phyloP scores from a whole-genome alignment of 2,329 filamentous ascomycete species.

The Zasmidium citrigriseum region DNA sequence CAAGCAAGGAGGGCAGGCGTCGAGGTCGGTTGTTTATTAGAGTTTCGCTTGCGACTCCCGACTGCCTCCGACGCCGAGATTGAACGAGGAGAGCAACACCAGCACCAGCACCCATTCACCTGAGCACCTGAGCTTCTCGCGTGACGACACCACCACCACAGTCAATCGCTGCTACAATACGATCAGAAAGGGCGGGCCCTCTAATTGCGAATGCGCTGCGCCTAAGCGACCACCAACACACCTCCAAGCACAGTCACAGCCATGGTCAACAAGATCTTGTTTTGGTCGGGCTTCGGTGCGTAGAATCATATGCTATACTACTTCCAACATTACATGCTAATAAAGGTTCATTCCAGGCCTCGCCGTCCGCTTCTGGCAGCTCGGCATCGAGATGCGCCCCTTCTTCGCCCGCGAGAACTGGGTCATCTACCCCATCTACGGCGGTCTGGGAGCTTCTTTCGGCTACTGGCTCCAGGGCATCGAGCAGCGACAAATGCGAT shows the following conservation, averaged over 20 bases:
- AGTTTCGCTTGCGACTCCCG: neutral
- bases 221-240: neutral
- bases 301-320: neutral
- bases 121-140: slow-evolving; percentile 4
- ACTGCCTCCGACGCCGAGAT: neutral
- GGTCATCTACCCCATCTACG: slow-evolving; percentile 92
- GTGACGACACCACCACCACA: slow-evolving; percentile 2
- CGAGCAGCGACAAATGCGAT: slow-evolving; percentile 75
- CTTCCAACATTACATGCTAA: slow-evolving; percentile 1
- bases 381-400: slow-evolving; percentile 97
- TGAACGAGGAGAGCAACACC: slow-evolving; percentile 1
- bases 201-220: neutral
- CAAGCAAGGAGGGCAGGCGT: slow-evolving; percentile 2
- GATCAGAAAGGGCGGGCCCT: slow-evolving; percentile 7
- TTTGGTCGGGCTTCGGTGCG: slow-evolving; percentile 90
- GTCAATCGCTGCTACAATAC: too few relatives aligned
- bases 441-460: slow-evolving; percentile 81
- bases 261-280: slow-evolving; percentile 65
- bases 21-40: neutral
- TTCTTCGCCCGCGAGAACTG: slow-evolving; percentile 82
- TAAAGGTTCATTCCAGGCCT: slow-evolving; percentile 62
- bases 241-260: slow-evolving; percentile 17
- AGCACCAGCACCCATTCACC: neutral
- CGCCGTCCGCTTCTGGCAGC: slow-evolving; percentile 90
- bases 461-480: slow-evolving; percentile 96